Evolutionary conservation across 352 stramenopile genomes (phyloP).

Genomic region (Pythium phragmitis): DNA sequence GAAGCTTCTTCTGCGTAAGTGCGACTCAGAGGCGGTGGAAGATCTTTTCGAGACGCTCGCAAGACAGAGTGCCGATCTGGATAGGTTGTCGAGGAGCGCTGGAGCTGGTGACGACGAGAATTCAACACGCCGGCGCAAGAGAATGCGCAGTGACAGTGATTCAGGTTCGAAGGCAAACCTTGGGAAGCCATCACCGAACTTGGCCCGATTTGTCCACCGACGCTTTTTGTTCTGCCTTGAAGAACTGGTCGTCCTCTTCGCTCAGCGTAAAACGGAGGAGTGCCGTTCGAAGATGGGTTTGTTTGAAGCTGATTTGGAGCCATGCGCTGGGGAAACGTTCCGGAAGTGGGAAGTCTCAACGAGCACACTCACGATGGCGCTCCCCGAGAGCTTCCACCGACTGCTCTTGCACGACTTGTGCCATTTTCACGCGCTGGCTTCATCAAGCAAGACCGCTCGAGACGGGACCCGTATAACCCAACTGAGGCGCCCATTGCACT

Average conservation of each 20-base stretch:
- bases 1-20: conserved; percentile 47
- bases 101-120: background rate
- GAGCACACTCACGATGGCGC: conserved; percentile 60
- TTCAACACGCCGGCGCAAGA: conserved; percentile 15
- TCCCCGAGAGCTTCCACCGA: conserved; percentile 72
- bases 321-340: conserved; percentile 45
- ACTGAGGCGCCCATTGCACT: conserved; percentile 62
- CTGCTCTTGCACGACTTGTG: conserved; percentile 73
- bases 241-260: conserved; percentile 73
- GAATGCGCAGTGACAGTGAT: conserved; percentile 25
- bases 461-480: conserved; percentile 74
- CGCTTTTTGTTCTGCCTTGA: conserved; percentile 81
- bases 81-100: background rate
- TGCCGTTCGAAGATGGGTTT: conserved; percentile 45
- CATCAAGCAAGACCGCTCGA: conserved; percentile 60
- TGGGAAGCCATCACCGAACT: conserved; percentile 29
- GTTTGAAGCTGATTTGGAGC: conserved; percentile 57
- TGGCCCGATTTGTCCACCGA: conserved; percentile 67
- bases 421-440: conserved; percentile 65
- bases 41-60: conserved; percentile 58
- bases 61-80: conserved; percentile 23
- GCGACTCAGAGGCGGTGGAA: conserved; percentile 50
- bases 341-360: conserved; percentile 72
- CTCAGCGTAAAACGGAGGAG: conserved; percentile 60
- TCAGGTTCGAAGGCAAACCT: background rate